These are phyloP conservation scores for Lathyrus sativus DNA, from an alignment of 306 rosid species.

Conservation along the genomic window DNA sequence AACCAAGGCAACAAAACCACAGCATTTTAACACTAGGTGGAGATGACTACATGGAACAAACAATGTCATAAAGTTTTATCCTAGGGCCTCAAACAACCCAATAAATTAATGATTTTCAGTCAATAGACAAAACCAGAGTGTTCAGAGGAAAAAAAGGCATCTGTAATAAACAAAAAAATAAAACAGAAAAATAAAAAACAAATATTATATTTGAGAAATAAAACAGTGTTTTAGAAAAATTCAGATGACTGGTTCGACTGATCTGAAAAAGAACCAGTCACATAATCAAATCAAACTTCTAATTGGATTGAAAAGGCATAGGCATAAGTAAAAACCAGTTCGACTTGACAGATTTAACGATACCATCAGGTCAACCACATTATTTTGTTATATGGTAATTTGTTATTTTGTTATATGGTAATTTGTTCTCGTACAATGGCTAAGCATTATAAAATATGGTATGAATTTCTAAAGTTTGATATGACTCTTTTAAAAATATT, in stretches of 20 bases:
- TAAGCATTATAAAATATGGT: neutral
- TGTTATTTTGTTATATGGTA: neutral
- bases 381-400: neutral
- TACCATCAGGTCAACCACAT: neutral
- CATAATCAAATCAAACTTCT: neutral
- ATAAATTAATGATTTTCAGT: neutral
- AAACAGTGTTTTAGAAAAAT: too few relatives aligned
- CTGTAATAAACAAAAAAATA: too few relatives aligned
- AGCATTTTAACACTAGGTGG: neutral
- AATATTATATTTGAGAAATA: too few relatives aligned
- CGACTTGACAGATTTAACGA: neutral
- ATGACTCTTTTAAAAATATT: neutral
- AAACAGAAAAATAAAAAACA: too few relatives aligned
- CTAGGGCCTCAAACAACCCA: neutral
- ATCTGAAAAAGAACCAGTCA: neutral
- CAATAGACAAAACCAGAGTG: neutral
- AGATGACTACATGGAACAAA: neutral
- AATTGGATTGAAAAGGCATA: neutral
- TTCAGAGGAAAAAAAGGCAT: too few relatives aligned
- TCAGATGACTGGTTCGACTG: neutral
- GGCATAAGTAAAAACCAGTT: neutral
- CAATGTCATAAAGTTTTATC: neutral
- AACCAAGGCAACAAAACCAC: neutral
- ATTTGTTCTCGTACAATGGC: neutral
- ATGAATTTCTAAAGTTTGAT: neutral